These are phyloP conservation scores for Naganishia onofrii DNA, from an alignment of 768 basidiomycete species.

Conservation along the genomic window DNA sequence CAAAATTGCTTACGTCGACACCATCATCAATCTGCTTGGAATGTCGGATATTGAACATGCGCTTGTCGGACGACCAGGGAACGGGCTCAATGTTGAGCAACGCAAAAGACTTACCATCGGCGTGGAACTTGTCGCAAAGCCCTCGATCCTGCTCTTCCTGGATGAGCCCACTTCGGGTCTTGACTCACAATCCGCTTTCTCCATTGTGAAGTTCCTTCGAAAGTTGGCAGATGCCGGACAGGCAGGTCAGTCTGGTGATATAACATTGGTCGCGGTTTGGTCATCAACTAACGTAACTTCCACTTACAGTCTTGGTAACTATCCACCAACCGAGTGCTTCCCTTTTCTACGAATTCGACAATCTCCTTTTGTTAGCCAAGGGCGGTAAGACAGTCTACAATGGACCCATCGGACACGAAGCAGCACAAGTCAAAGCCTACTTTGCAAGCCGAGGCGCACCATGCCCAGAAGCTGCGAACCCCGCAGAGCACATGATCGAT, in stretches of 20 bases:
- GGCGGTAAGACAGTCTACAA: slow-evolving; percentile 69
- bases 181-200: slow-evolving; percentile 78
- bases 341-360: slow-evolving; percentile 74
- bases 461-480: slow-evolving; percentile 67
- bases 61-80: slow-evolving; percentile 34
- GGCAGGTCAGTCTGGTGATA: slow-evolving; percentile 51
- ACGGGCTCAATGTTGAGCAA: slow-evolving; percentile 44
- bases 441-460: slow-evolving; percentile 29
- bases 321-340: slow-evolving; percentile 61
- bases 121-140: slow-evolving; percentile 48
- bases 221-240: slow-evolving; percentile 74
- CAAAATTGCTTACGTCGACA: slow-evolving; percentile 54
- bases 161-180: slow-evolving; percentile 56
- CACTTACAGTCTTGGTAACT: slow-evolving; percentile 68
- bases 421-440: slow-evolving; percentile 25
- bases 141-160: slow-evolving; percentile 48
- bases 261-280: too few relatives aligned
- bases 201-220: slow-evolving; percentile 66
- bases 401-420: slow-evolving; percentile 30
- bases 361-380: slow-evolving; percentile 66
- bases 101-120: slow-evolving; percentile 48
- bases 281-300: too few relatives aligned
- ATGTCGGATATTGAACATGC: slow-evolving; percentile 77
- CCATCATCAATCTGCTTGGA: slow-evolving; percentile 53
- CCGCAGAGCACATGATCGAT: slow-evolving; percentile 65